Conservation (phyloP, 2,329 filamentous ascomycete genomes). For the Colletotrichum camelliae region DNA sequence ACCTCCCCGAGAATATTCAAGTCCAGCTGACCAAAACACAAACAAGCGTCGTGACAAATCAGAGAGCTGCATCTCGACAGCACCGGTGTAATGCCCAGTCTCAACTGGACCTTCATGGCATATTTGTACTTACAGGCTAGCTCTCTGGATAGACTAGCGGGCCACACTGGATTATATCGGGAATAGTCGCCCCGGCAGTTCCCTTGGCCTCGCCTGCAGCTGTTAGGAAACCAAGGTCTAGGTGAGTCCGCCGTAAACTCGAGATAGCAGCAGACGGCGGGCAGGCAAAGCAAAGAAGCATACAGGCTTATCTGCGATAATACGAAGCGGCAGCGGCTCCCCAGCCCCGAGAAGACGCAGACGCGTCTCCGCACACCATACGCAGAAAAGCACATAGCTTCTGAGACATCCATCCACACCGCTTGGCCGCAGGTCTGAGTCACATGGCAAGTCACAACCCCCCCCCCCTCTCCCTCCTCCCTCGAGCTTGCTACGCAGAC, state of each 20-base stretch:
- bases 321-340: neutral
- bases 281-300: neutral
- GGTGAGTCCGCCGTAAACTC: neutral
- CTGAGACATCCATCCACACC: slow-evolving; percentile 23
- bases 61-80: neutral
- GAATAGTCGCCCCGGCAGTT: neutral
- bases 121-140: neutral
- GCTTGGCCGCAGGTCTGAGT: slow-evolving; percentile 13
- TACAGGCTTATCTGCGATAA: neutral
- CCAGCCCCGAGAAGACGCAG: neutral
- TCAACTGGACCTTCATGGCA: neutral
- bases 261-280: neutral
- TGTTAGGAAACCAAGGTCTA: neutral
- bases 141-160: neutral
- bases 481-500: neutral
- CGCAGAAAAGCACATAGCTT: neutral
- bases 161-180: neutral
- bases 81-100: neutral
- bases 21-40: slow-evolving; percentile 18
- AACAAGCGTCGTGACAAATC: slow-evolving; percentile 5
- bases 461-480: neutral
- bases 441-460: slow-evolving; percentile 22
- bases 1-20: neutral
- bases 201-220: neutral
- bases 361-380: neutral